Evolutionary conservation across 2,329 filamentous ascomycete species (phyloP).

Genomic region (Sarocladium brachiariae): DNA sequence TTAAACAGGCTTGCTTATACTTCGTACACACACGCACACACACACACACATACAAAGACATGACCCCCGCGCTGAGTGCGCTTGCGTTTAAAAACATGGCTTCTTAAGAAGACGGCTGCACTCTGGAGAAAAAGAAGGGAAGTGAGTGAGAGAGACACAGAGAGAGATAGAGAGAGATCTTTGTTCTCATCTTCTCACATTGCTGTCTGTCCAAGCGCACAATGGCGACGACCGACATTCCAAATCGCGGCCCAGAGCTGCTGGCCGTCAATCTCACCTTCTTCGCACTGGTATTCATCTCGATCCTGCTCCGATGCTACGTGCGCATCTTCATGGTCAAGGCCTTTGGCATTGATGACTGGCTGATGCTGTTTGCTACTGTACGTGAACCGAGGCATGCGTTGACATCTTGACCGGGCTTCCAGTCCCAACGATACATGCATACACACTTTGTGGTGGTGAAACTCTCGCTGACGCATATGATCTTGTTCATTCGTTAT

Average conservation of each 20-base stretch:
- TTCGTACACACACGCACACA: no score
- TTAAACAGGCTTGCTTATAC: no score
- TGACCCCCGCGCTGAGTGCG: no score
- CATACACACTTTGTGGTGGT: no score
- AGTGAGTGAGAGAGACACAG: no score
- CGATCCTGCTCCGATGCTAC: constrained; percentile 24
- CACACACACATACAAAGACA: neutral
- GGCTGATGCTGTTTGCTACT: constrained; percentile 26
- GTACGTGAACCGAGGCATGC: no score
- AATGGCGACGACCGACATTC: neutral
- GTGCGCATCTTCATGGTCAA: constrained; percentile 26
- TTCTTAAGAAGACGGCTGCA: no score
- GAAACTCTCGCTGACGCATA: no score
- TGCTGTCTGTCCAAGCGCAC: neutral
- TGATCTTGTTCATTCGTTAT: no score
- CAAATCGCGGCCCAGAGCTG: constrained; percentile 25
- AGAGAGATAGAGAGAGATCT: neutral
- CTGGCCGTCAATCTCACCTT: constrained; percentile 26
- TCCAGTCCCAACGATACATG: neutral
- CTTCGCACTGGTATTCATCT: constrained; percentile 17
- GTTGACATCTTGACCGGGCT: no score
- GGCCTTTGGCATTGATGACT: constrained; percentile 29
- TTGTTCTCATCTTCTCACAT: neutral
- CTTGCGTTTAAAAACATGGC: no score
- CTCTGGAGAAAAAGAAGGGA: no score